phyloP scores from a whole-genome alignment of 2,329 filamentous ascomycete genomes.

The Fusarium lateritium region DNA sequence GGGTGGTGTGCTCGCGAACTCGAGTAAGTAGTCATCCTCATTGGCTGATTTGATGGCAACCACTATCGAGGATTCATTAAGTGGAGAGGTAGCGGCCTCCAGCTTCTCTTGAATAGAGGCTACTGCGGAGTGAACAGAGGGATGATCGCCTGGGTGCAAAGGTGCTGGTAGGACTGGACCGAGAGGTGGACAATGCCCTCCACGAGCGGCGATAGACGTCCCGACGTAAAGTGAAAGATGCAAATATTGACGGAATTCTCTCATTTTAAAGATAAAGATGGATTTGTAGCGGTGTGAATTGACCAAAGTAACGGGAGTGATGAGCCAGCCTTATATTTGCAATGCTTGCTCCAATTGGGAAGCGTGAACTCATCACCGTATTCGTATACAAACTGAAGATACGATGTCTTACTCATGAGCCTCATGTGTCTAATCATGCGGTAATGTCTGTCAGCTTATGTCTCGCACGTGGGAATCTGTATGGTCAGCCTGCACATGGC shows the following conservation, averaged over 20 bases:
- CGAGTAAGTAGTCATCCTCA: conserved; percentile 21
- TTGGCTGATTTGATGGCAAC: conserved; percentile 18
- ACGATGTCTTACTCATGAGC: background rate
- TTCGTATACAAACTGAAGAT: too few relatives aligned
- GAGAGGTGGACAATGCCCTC: conserved; percentile 28
- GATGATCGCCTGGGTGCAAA: background rate
- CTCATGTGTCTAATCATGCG: background rate
- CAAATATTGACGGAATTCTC: background rate
- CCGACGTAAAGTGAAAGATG: background rate
- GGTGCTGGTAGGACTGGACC: conserved; percentile 11
- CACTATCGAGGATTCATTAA: conserved; percentile 7
- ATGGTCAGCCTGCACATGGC: too few relatives aligned
- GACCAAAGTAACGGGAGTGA: background rate
- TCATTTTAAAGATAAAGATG: background rate
- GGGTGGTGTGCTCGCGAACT: conserved; percentile 20
- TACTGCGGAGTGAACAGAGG: conserved; percentile 5
- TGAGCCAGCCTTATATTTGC: background rate
- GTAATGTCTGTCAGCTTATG: background rate
- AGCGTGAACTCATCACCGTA: too few relatives aligned
- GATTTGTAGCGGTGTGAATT: too few relatives aligned
- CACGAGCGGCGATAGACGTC: conserved; percentile 10
- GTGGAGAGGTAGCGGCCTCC: background rate
- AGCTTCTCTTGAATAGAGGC: background rate
- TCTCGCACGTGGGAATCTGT: background rate
- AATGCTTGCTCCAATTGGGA: too few relatives aligned